A percentile compares a stretch with the other conserved stretches of the same genome.
phyloP scores from a whole-genome alignment of 257 asterid species.

The Paulownia fortunei region DNA sequence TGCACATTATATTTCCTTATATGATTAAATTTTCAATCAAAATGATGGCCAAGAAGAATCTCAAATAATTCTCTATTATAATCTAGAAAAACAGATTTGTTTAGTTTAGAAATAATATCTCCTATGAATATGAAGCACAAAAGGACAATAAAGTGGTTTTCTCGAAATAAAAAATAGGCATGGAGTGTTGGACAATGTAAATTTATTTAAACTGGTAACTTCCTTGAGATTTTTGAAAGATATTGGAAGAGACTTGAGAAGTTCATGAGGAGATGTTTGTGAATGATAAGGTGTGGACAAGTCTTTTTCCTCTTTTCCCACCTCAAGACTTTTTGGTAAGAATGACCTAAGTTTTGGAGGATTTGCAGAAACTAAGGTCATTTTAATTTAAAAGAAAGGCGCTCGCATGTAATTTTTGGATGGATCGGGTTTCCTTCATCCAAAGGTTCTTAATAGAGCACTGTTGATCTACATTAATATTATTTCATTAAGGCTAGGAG shows the following conservation, averaged over 20 bases:
- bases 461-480: too few relatives aligned
- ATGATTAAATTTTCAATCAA: not conserved
- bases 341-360: not conserved
- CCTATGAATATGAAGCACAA: not conserved
- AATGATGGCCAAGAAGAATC: too few relatives aligned
- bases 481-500: too few relatives aligned
- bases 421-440: too few relatives aligned
- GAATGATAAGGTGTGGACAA: not conserved
- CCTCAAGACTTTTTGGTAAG: too few relatives aligned
- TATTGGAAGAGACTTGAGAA: not conserved
- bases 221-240: not conserved
- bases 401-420: too few relatives aligned
- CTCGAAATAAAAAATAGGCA: not conserved
- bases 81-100: not conserved
- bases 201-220: too few relatives aligned
- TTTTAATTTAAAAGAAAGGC: too few relatives aligned
- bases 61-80: too few relatives aligned
- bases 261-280: not conserved
- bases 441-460: too few relatives aligned
- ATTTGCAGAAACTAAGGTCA: too few relatives aligned
- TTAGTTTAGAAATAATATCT: not conserved
- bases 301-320: not conserved
- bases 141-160: not conserved
- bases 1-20: not conserved
- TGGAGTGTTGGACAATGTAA: not conserved